Evolutionary conservation across 192 early-diverging fungal species (phyloP).

Genomic region (Backusella morwellensis): DNA sequence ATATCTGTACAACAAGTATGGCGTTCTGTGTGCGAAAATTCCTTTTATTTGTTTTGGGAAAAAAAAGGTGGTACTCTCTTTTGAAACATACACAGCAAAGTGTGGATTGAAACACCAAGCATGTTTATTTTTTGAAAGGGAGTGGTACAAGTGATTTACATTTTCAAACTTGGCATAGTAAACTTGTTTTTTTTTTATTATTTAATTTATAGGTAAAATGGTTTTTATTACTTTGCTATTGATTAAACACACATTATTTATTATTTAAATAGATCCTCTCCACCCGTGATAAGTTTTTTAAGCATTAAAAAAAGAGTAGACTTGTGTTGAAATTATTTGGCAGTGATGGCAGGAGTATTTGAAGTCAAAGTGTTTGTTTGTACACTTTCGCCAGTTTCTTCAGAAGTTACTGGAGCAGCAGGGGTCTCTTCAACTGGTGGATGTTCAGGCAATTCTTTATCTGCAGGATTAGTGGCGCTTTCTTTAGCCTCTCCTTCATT

Average conservation of each 20-base stretch:
- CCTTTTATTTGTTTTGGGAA: not conserved
- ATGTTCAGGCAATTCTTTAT: not conserved
- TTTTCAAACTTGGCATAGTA: not conserved
- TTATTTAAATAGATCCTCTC: not conserved
- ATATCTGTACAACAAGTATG: not conserved
- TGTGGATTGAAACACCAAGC: not conserved
- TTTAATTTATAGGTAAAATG: not conserved
- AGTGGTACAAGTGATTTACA: not conserved
- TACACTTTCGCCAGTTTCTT: not conserved
- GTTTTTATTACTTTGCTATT: constrained; percentile 1
- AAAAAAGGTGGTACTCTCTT: not conserved
- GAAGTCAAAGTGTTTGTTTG: not conserved
- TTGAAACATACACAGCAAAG: not conserved
- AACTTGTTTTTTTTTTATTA: not conserved
- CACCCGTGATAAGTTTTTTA: not conserved
- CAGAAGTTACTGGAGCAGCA: not conserved
- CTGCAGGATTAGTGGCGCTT: not conserved
- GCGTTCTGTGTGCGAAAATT: not conserved
- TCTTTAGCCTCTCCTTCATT: not conserved
- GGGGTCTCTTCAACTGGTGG: not conserved
- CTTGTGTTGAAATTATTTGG: not conserved
- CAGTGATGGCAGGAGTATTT: not conserved
- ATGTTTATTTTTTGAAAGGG: not conserved
- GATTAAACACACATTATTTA: not conserved
- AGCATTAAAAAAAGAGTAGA: not conserved